These are phyloP conservation scores for Boletus barrowsii DNA, from an alignment of 768 basidiomycete genomes.

Conservation along the genomic window DNA sequence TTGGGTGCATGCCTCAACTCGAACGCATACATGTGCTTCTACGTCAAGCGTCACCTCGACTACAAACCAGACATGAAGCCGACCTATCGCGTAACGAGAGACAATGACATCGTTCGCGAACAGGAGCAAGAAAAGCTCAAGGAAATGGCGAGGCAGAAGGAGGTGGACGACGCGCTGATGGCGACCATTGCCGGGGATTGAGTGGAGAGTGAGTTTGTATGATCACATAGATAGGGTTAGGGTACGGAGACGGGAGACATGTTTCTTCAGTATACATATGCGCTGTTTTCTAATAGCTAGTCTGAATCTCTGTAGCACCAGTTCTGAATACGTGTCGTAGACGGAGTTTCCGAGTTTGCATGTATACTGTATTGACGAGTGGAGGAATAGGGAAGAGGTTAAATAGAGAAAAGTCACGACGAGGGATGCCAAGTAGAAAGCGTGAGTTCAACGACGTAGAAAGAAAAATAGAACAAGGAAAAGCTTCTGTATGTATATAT, in stretches of 20 bases:
- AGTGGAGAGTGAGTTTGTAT: background rate
- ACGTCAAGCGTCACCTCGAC: constrained; percentile 85
- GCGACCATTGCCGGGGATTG: constrained; percentile 37
- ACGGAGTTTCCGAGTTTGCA: constrained; percentile 1
- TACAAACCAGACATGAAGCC: constrained; percentile 72
- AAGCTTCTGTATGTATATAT: constrained; percentile 9
- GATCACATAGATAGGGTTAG: background rate
- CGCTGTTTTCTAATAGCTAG: constrained; percentile 10
- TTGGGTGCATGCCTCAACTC: constrained; percentile 67
- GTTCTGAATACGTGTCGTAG: constrained; percentile 6
- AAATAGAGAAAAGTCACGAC: background rate
- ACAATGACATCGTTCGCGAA: constrained; percentile 63
- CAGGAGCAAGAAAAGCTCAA: constrained; percentile 53
- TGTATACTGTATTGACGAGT: background rate
- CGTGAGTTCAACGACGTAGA: constrained; percentile 7
- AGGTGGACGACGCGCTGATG: constrained; percentile 65
- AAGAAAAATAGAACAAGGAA: background rate
- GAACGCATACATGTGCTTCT: constrained; percentile 92
- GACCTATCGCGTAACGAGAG: constrained; percentile 62
- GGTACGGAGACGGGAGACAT: background rate
- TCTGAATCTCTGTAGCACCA: background rate
- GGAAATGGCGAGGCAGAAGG: constrained; percentile 51
- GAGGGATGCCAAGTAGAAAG: constrained; percentile 1
- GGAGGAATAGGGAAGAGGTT: background rate
- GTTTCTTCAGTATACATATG: constrained; percentile 8